Percentiles rank a stretch among this genome's conserved stretches.
These are phyloP conservation scores for Pythium brassicae DNA, from an alignment of 352 stramenopile species.

Conservation along the genomic window DNA sequence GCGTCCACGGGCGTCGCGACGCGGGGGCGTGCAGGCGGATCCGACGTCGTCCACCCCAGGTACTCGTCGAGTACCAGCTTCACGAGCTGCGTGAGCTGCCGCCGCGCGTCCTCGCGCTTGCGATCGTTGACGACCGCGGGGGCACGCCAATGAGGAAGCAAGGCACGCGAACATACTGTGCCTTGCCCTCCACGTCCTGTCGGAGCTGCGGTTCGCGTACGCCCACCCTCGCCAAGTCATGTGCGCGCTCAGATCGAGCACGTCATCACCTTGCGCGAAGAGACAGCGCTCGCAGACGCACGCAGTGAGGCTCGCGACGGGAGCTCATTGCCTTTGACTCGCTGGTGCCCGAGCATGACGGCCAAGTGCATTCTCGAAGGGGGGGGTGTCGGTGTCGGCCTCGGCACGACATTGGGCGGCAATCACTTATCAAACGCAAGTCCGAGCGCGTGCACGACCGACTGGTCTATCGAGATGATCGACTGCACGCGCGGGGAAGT, in stretches of 20 bases:
- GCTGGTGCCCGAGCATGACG: slow-evolving; percentile 62
- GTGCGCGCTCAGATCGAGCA: slow-evolving; percentile 41
- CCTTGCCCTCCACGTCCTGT: slow-evolving; percentile 76
- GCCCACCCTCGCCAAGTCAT: slow-evolving; percentile 48
- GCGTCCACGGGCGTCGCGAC: slow-evolving; percentile 34
- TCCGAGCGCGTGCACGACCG: slow-evolving; percentile 36
- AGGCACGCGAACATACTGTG: slow-evolving; percentile 69
- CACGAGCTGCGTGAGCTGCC: slow-evolving; percentile 62
- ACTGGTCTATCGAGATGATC: slow-evolving; percentile 70
- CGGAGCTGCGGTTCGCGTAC: slow-evolving; percentile 46
- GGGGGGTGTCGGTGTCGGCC: slow-evolving; percentile 48
- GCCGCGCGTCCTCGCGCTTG: slow-evolving; percentile 59
- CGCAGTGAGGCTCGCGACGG: slow-evolving; percentile 35
- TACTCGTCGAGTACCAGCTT: slow-evolving; percentile 63
- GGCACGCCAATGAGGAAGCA: slow-evolving; percentile 37
- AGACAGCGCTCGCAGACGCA: slow-evolving; percentile 68
- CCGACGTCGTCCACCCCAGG: slow-evolving; percentile 46
- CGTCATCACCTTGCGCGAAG: slow-evolving; percentile 73
- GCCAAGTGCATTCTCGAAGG: slow-evolving; percentile 64
- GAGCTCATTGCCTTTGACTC: slow-evolving; percentile 64
- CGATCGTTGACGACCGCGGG: slow-evolving; percentile 16
- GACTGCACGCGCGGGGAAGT: slow-evolving; percentile 46
- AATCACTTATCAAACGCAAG: slow-evolving; percentile 55
- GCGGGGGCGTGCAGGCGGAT: too few species aligned
- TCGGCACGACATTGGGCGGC: slow-evolving; percentile 49